Conservation (phyloP, 345 rosid species). For the Brassica juncea region DNA sequence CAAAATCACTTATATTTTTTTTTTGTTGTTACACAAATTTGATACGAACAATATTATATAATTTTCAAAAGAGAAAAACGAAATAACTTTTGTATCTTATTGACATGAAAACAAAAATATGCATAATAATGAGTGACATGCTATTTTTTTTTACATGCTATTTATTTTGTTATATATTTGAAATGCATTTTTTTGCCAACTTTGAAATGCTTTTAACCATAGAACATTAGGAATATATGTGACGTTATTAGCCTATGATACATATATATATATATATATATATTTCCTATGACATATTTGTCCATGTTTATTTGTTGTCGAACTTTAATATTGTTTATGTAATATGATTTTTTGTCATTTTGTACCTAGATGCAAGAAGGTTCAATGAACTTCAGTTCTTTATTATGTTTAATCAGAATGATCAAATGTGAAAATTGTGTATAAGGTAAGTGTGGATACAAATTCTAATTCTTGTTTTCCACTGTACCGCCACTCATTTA, state of each 20-base stretch:
- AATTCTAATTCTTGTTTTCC: not conserved
- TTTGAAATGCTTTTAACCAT: too few species aligned
- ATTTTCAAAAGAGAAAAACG: not conserved
- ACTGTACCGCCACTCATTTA: slow-evolving; percentile 5
- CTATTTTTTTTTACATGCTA: too few species aligned
- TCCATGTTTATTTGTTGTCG: not conserved
- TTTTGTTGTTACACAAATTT: not conserved
- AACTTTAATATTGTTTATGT: not conserved
- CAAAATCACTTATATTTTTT: too few species aligned
- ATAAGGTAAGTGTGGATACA: not conserved
- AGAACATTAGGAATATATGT: too few species aligned
- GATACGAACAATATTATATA: not conserved
- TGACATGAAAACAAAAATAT: not conserved
- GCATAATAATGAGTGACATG: not conserved
- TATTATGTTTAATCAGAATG: not conserved
- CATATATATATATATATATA: not conserved
- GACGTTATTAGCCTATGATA: too few species aligned
- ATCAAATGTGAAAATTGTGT: slow-evolving; percentile 4
- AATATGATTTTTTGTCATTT: not conserved
- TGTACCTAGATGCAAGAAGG: slow-evolving; percentile 5
- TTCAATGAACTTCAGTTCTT: slow-evolving; percentile 1
- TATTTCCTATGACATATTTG: not conserved
- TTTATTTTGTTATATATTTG: too few species aligned
- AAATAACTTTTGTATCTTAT: not conserved
- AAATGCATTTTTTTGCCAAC: too few species aligned